These are phyloP conservation scores for Phyllachora maydis DNA, from an alignment of 2,329 filamentous ascomycete genomes.

Conservation along the genomic window DNA sequence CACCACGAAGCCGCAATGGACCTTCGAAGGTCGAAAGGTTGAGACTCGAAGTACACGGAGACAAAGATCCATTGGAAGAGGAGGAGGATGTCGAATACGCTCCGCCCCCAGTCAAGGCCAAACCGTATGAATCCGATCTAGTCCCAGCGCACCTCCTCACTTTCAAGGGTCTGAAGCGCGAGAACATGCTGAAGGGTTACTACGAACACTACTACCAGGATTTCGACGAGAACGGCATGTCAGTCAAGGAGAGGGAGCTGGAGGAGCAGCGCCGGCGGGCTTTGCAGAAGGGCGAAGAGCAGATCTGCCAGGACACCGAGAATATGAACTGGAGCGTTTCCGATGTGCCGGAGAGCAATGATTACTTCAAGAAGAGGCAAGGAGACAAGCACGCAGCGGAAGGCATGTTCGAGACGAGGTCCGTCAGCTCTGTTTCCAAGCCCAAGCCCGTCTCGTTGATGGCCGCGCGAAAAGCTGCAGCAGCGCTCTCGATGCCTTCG, in stretches of 20 bases:
- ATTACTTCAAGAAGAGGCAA: conserved; percentile 13
- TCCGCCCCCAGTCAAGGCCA: conserved; percentile 48
- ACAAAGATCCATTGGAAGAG: conserved; percentile 23
- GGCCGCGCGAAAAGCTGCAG: conserved; percentile 31
- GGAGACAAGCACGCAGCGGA: conserved; percentile 5
- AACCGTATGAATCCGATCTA: conserved; percentile 49
- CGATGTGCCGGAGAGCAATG: conserved; percentile 28
- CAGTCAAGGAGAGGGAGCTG: conserved; percentile 38
- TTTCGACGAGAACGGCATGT: conserved; percentile 47
- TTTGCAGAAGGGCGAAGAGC: conserved; percentile 30
- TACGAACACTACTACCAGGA: conserved; percentile 38
- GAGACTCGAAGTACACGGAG: conserved; percentile 41
- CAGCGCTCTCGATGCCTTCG: conserved; percentile 22
- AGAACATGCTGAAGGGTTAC: conserved; percentile 40
- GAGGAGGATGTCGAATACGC: conserved; percentile 79
- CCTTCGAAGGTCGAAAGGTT: conserved; percentile 27
- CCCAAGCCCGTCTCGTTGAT: conserved; percentile 23
- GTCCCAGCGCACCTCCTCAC: conserved; percentile 36
- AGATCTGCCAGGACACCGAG: conserved; percentile 30
- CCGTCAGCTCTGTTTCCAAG: conserved; percentile 3
- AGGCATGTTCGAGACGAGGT: conserved; percentile 4
- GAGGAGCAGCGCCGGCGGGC: conserved; percentile 28
- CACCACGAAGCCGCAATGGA: conserved; percentile 27
- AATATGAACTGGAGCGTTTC: conserved; percentile 35
- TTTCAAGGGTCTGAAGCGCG: conserved; percentile 33